Percentiles rank a stretch among this genome's conserved stretches.
Evolutionary conservation across 1,139 yeast species (phyloP).

Genomic region (Debaryomycetaceae sp.): DNA sequence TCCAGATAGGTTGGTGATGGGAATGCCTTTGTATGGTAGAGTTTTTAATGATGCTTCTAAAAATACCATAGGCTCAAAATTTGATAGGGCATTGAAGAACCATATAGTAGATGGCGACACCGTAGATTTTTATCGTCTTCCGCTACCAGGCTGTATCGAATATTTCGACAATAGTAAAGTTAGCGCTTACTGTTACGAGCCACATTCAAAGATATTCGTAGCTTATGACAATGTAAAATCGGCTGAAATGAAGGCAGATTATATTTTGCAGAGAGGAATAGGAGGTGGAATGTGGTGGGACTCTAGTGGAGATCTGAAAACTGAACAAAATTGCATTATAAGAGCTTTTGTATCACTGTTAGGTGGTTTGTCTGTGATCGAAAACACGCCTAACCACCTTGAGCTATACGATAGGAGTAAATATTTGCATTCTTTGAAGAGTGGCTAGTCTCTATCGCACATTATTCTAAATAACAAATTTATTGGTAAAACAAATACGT

Average conservation of each 20-base stretch:
- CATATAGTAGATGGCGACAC: conserved; percentile 46
- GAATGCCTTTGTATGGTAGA: conserved; percentile 89
- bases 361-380: conserved; percentile 27
- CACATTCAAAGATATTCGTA: conserved; percentile 37
- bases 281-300: conserved; percentile 98
- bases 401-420: conserved; percentile 14
- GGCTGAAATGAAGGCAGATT: conserved; percentile 56
- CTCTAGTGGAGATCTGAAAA: conserved; percentile 62
- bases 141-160: conserved; percentile 30
- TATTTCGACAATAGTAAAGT: conserved; percentile 50
- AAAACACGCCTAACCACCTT: conserved; percentile 12
- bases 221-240: conserved; percentile 65
- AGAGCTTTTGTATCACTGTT: conserved; percentile 38
- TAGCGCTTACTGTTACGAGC: conserved; percentile 56
- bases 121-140: conserved; percentile 53
- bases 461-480: too few relatives aligned
- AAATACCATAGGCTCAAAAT: conserved; percentile 38
- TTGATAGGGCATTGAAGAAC: conserved; percentile 18
- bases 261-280: conserved; percentile 42
- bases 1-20: conserved; percentile 60
- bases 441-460: neutral
- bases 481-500: neutral
- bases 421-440: conserved; percentile 9
- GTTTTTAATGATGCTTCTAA: conserved; percentile 46
- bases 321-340: conserved; percentile 35